Percentiles rank a stretch among this genome's conserved stretches.
These are phyloP conservation scores for Lipomyces lipofer DNA, from an alignment of 805 yeast genomes.

Conservation along the genomic window DNA sequence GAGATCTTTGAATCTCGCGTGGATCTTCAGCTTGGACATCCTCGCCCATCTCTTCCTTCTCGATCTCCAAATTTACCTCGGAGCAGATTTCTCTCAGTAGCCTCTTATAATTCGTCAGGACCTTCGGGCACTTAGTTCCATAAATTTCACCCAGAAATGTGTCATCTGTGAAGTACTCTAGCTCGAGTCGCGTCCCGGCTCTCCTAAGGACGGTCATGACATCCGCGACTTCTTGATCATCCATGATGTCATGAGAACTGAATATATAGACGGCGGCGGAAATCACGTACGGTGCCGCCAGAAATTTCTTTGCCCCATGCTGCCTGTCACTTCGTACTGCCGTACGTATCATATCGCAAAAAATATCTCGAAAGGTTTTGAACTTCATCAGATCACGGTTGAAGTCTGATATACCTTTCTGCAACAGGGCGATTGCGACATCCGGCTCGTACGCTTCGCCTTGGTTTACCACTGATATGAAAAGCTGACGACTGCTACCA, in stretches of 20 bases:
- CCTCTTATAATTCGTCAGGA: neutral
- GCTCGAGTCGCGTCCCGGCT: conserved; percentile 14
- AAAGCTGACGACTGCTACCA: neutral
- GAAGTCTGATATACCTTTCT: neutral
- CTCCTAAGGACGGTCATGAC: conserved; percentile 1
- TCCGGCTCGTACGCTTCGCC: neutral
- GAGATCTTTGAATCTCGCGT: neutral
- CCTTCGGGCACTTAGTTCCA: neutral
- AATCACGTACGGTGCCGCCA: no score
- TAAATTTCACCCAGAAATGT: neutral
- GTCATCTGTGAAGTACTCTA: conserved; percentile 1
- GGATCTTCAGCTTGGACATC: neutral
- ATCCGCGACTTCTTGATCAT: neutral
- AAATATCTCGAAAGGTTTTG: neutral
- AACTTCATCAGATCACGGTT: neutral
- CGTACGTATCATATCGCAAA: neutral
- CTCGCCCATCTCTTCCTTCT: neutral
- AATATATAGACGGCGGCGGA: no score
- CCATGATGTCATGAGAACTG: no score
- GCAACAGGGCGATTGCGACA: neutral
- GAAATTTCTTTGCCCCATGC: no score
- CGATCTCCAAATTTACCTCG: neutral
- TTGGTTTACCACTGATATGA: neutral
- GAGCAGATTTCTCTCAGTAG: neutral
- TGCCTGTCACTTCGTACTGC: no score